Base-by-base conservation (phyloP, 192 early-diverging fungal species). In the Chytriomyces sp. region DNA sequence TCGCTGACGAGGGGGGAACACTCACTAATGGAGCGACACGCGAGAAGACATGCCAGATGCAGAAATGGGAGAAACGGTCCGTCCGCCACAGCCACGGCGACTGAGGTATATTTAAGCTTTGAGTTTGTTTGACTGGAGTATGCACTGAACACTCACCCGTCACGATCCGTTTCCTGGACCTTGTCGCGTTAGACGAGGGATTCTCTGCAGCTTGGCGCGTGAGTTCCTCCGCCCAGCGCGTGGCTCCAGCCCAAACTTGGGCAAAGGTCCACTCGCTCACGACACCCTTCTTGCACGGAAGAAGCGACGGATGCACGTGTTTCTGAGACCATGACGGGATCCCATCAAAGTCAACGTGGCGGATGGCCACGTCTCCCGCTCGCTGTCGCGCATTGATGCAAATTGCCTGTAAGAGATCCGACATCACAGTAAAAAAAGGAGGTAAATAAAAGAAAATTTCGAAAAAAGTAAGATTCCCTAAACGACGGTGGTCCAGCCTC, bases 41-140 rank as follows among this genome's bases (percentile, higher is more conserved):
- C 14, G 14, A 59, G 14, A 26, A 71, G 2, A 28, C 25, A 54
- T 4, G 71, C 59, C 17, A 73, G 58, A 63, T 73, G 71, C 4
- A 73, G 71, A 52, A 63, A 4, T 1, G 60, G 71, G 8, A 73
- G 32, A 26, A 34, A 63, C 6, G 58, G 71, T 7, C 71, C 71
- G 19, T 73, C 71, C 17, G 71, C 49, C 2, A 73, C 71, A 26
- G 28, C 39, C 8, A 64, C 3, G 2, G 39, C 62, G 12, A 64
- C 62, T 64, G n/a, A 12, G n/a, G 55, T 12, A 57, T 61, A 12
- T 17, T 30, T 22, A 37, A 37, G 14, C 17, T 61, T 37, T 30
- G 12, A 36, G 7, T 37, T 37, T 61, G 30, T 37, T 61, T 34
- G 33, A 36, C 38, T 37, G 10, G 14, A 61, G 5, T 37, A 30